A percentile compares a stretch with the other conserved stretches of the same genome.
Conservation (phyloP, 768 basidiomycete genomes). For the Leccinum broughii region DNA sequence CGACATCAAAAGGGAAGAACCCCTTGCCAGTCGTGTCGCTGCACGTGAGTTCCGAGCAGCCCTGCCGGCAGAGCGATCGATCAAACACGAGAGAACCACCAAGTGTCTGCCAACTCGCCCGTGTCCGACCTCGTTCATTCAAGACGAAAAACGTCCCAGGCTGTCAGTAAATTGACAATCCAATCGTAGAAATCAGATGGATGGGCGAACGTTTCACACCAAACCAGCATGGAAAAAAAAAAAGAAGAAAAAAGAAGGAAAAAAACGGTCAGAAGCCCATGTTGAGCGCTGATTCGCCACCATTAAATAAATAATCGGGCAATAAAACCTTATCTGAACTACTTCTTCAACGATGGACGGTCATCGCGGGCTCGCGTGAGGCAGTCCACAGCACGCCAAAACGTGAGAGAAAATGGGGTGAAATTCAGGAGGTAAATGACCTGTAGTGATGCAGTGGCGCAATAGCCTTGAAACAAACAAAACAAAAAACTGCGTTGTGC, state of each 20-base stretch:
- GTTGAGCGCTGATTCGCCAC: constrained; percentile 19
- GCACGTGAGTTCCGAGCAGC: background rate
- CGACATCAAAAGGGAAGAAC: background rate
- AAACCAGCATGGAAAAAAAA: constrained; percentile 3
- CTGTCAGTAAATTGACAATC: constrained; percentile 14
- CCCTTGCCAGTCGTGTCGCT: background rate
- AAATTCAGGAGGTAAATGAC: constrained; percentile 3
- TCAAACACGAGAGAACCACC: constrained; percentile 1
- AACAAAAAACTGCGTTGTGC: background rate
- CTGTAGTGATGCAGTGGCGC: background rate
- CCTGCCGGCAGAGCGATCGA: constrained; percentile 4
- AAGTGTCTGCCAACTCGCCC: background rate
- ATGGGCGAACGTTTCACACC: constrained; percentile 10
- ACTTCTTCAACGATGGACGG: constrained; percentile 9
- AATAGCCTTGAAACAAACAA: constrained; percentile 3
- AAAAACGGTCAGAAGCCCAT: constrained; percentile 12
- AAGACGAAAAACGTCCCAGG: constrained; percentile 3
- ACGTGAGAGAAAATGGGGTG: constrained; percentile 23
- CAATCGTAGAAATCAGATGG: background rate
- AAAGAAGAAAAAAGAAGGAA: constrained; percentile 1
- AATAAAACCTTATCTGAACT: constrained; percentile 24
- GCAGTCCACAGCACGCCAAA: constrained; percentile 12
- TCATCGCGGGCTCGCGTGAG: constrained; percentile 19
- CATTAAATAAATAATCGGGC: constrained; percentile 19
- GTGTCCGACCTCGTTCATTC: constrained; percentile 5